Evolutionary conservation across 495 filamentous ascomycete genomes (phyloP).

Genomic region (Chlorociboria aeruginascens): DNA sequence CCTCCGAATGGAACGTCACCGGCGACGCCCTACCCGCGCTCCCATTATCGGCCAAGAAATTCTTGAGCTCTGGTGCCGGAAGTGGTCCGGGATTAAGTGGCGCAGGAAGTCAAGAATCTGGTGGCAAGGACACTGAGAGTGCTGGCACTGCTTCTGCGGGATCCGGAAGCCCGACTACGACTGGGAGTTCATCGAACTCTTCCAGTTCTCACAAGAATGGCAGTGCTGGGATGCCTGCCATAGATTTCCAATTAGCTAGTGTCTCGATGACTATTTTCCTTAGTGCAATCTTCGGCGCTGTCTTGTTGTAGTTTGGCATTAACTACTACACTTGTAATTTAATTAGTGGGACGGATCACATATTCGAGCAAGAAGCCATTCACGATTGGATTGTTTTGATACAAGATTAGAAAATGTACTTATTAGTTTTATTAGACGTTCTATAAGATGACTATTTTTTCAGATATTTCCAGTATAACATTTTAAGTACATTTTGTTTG

Average conservation of each 20-base stretch:
- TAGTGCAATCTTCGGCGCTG: too few relatives aligned
- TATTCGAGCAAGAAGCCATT: too few relatives aligned
- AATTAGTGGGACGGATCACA: too few relatives aligned
- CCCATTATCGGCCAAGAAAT: conserved; percentile 49
- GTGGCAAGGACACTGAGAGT: conserved; percentile 31
- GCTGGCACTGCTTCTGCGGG: conserved; percentile 49
- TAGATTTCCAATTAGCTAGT: background rate
- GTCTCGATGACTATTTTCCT: too few relatives aligned
- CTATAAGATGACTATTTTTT: too few relatives aligned
- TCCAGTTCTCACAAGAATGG: conserved; percentile 6
- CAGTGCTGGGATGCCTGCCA: background rate
- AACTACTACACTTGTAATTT: too few relatives aligned
- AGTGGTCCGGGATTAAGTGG: conserved; percentile 59
- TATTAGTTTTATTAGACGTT: too few relatives aligned
- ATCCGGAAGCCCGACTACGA: conserved; percentile 37
- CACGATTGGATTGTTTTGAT: too few relatives aligned
- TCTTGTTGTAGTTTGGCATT: too few relatives aligned
- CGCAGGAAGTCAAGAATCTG: conserved; percentile 57
- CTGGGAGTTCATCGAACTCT: conserved; percentile 5
- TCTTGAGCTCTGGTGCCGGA: conserved; percentile 63
- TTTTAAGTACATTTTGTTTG: too few relatives aligned
- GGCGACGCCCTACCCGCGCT: conserved; percentile 60
- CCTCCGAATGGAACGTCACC: conserved; percentile 62
- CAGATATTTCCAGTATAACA: too few relatives aligned
- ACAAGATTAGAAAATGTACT: too few relatives aligned